Base-by-base conservation (phyloP, 352 stramenopile genomes). In the Phytophthora pinifolia region DNA sequence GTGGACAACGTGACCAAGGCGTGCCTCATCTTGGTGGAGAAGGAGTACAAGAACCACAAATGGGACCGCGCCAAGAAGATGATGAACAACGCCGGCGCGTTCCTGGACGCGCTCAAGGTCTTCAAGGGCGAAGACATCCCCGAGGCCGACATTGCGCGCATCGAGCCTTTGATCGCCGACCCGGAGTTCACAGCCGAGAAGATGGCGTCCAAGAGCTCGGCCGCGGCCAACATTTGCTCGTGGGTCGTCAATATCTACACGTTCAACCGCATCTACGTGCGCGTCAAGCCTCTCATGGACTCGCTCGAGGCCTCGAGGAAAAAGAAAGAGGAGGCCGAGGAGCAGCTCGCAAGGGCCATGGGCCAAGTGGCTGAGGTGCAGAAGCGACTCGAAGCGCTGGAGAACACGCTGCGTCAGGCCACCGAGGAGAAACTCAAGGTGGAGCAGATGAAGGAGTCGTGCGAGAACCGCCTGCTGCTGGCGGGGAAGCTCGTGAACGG, bases 1-100 rank as follows among this genome's bases (percentile, higher is more conserved):
- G 94, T 98, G 44, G 92, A 98, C 54, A 96, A 98, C 47, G 96
- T 99, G 18, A 99, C 96, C 9, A 98, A 97, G 59, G 86, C 92
- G 3, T 96, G 94, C 39, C 73, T 99, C 13, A 98, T 99, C 57
- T 67, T 99, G 31, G 93, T 99, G 30, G 94, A 99, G 69, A 97
- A 98, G 47, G 93, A 99, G 68, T 98, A 98, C 76, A 99, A 98
- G 59, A 96, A 98, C 54, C 97, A 98, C 66, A 98, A 98, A 50
- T 99, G 97, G 97, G 95, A 99, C 50, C 86, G 90, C 15, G 97
- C 97, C 32, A 99, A 99, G 76, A 97, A 97, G 68, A 99, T 99
- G 97, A 99, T 99, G 97, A 92, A 94, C 60, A 99, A 99, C 62
- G 88, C 98, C 3, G 96, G 96, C 31, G 80, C 88, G 39, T 99